Conservation (phyloP, 192 early-diverging fungal genomes). For the Lunasporangiospora selenospora region DNA sequence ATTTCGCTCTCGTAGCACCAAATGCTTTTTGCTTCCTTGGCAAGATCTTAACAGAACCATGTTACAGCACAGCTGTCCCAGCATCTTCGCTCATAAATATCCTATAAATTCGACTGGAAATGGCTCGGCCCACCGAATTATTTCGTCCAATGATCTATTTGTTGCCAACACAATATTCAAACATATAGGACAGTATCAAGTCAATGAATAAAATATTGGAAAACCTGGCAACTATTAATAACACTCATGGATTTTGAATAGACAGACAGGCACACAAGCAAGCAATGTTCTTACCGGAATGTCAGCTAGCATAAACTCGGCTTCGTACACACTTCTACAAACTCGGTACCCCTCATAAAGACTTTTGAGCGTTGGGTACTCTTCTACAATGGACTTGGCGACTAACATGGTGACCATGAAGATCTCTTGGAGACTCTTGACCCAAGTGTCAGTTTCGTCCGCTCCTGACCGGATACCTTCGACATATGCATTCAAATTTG, state of each 20-base stretch:
- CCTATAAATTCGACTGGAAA: conserved; percentile 52
- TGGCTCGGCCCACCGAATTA: conserved; percentile 30
- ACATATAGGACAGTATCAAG: background rate
- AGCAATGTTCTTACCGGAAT: conserved; percentile 35
- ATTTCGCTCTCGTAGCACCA: too few relatives aligned
- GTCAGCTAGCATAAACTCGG: conserved; percentile 37
- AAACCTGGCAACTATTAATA: background rate
- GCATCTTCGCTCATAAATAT: conserved; percentile 54
- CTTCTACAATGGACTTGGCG: conserved; percentile 43
- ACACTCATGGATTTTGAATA: background rate
- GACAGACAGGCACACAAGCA: background rate
- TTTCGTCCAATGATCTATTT: conserved; percentile 28
- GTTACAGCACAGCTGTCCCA: background rate
- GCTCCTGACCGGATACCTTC: conserved; percentile 41
- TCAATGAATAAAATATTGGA: background rate
- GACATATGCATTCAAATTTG: conserved; percentile 17
- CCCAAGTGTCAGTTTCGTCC: conserved; percentile 44
- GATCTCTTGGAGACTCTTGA: conserved; percentile 52
- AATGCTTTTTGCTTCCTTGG: too few relatives aligned
- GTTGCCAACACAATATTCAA: too few relatives aligned
- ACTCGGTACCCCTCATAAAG: conserved; percentile 47
- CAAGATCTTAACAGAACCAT: too few relatives aligned
- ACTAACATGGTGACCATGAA: conserved; percentile 46
- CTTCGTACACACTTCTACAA: conserved; percentile 11
- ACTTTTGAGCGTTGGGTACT: conserved; percentile 42